Conservation (phyloP, 1,139 yeast species). For the Ashbya aceris region DNA sequence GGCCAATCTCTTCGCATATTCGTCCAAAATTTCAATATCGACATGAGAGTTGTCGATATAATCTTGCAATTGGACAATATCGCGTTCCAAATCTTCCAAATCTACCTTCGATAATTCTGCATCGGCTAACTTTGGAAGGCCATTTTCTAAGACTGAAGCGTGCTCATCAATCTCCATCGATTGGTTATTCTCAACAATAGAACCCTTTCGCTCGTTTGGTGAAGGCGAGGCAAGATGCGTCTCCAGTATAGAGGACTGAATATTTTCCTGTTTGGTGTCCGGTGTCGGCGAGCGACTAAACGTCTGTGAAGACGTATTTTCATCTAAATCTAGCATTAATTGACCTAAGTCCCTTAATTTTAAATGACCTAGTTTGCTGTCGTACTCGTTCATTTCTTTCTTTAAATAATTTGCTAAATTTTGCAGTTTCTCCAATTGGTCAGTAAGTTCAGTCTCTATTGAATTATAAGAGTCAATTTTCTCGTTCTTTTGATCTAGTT, state of each 20-base stretch:
- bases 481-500: slow-evolving; percentile 43
- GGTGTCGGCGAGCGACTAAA: slow-evolving; percentile 18
- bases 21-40: slow-evolving; percentile 68
- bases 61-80: slow-evolving; percentile 48
- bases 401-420: slow-evolving; percentile 36
- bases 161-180: slow-evolving; percentile 13
- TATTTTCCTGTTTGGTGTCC: slow-evolving; percentile 18
- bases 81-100: slow-evolving; percentile 40
- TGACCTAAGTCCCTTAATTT: slow-evolving; percentile 43
- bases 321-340: slow-evolving; percentile 17
- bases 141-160: slow-evolving; percentile 5
- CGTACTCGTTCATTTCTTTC: slow-evolving; percentile 33
- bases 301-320: slow-evolving; percentile 6
- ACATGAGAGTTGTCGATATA: slow-evolving; percentile 51
- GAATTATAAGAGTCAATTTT: slow-evolving; percentile 54
- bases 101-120: slow-evolving; percentile 48
- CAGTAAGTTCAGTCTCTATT: slow-evolving; percentile 59
- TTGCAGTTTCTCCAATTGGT: slow-evolving; percentile 52
- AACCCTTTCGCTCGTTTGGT: slow-evolving; percentile 14
- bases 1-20: slow-evolving; percentile 56
- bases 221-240: slow-evolving; percentile 8
- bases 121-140: slow-evolving; percentile 37
- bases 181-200: slow-evolving; percentile 8
- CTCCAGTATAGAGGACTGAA: slow-evolving; percentile 8
- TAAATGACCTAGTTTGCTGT: slow-evolving; percentile 34